Evolutionary conservation across 768 basidiomycete species (phyloP), one percentile per base, ranked within the genome.

Genomic region (Amanita inopinata): DNA sequence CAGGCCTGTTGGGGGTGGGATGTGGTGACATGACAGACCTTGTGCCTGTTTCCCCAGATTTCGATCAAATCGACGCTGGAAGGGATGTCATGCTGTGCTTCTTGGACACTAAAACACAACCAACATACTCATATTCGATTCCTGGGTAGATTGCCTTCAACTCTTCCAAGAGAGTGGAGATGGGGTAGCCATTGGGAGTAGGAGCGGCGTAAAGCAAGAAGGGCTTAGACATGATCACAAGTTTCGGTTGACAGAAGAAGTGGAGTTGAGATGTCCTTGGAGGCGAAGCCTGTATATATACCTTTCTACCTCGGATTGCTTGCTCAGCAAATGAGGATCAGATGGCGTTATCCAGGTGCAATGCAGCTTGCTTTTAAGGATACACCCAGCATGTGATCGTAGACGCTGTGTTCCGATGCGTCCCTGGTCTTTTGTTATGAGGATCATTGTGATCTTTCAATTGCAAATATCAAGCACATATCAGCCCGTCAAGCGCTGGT

Each of bases 111-210:
- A 11, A 19, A 11, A 43, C 4, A 35, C 31, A 22, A n/a, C 15
- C 11, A 20, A 38, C 47, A 43, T 22, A 58, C 57, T 56, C 44
- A 37, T 45, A 45, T n/a, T 43, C 42, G 18, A 45, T 37, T 12
- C 19, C 32, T 62, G 64, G 42, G 46, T 77, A 78, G 12, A 61
- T 62, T 24, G 61, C 63, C 49, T 68, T 73, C 46, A 80, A 66
- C 46, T 80, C 79, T 49, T 78, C 77, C 22, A 78, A 65, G 31
- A 70, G 51, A 48, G 70, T 60, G n/a, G 69, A 63, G 4, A 66
- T 64, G 49, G 71, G 69, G 49, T 58, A 47, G 22, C 74, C 73
- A 52, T 78, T 75, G 2, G 73, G 71, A 1, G 73, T 74, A 28
- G 57, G 45, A n/a, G 53, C 56, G 5, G 66, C 65, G 54, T 69